Conservation (phyloP, 2,329 filamentous ascomycete species). For the Periconia macrospinosa region DNA sequence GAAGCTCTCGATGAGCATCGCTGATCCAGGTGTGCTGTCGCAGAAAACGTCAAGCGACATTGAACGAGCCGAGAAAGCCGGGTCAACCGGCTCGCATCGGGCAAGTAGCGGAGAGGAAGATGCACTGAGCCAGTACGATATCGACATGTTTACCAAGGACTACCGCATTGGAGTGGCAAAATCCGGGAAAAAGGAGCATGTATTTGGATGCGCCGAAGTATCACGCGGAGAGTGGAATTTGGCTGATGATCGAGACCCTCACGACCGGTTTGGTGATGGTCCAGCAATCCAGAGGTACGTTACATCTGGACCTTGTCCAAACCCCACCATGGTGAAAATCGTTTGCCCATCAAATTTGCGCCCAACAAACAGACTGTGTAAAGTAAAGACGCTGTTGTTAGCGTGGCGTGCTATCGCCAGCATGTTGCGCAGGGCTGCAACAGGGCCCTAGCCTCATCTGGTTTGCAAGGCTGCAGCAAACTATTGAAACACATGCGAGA, state of each 20-base stretch:
- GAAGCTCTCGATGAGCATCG: conserved; percentile 69
- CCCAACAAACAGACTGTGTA: neutral
- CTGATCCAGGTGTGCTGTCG: conserved; percentile 39
- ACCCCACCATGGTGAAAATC: neutral
- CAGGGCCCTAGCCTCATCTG: neutral
- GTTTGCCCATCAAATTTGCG: neutral
- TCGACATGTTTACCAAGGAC: conserved; percentile 37
- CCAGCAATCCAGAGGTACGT: conserved; percentile 42
- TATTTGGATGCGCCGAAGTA: conserved; percentile 45
- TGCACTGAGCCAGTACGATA: conserved; percentile 31
- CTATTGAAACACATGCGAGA: conserved; percentile 2
- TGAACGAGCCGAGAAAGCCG: conserved; percentile 29
- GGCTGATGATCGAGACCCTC: conserved; percentile 29
- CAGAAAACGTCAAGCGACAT: conserved; percentile 20
- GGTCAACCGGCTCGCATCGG: conserved; percentile 24
- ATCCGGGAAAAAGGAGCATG: conserved; percentile 33
- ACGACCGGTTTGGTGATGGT: conserved; percentile 39
- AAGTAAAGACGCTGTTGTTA: neutral
- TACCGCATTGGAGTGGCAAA: conserved; percentile 21
- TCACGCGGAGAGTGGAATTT: conserved; percentile 45
- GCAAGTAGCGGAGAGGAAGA: conserved; percentile 15
- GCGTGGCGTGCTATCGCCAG: neutral
- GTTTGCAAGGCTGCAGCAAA: conserved; percentile 2
- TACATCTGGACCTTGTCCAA: conserved; percentile 2
- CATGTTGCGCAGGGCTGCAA: neutral